phyloP scores from a whole-genome alignment of 768 basidiomycete species.

The Podaxis mareebaensis region DNA sequence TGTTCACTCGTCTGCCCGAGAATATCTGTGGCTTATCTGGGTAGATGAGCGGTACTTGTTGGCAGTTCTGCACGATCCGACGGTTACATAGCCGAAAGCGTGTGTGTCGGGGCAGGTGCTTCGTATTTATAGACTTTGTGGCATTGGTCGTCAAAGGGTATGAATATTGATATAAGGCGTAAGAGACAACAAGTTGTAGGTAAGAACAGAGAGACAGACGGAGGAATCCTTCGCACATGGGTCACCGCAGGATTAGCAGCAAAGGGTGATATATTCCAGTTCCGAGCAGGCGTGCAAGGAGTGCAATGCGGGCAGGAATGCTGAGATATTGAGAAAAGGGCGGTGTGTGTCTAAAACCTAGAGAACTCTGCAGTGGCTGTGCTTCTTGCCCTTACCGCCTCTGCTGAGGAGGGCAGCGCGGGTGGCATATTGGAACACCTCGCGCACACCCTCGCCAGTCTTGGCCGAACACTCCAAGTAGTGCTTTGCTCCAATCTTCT shows the following conservation, averaged over 20 bases:
- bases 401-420: slow-evolving; percentile 82
- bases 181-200: slow-evolving; percentile 15
- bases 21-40: background rate
- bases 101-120: background rate
- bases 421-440: slow-evolving; percentile 98
- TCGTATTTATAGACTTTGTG: slow-evolving; percentile 9
- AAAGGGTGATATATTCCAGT: slow-evolving; percentile 1
- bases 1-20: slow-evolving; percentile 21
- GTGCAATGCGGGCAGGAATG: background rate
- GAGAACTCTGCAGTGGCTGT: slow-evolving; percentile 31
- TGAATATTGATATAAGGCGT: slow-evolving; percentile 12
- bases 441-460: slow-evolving; percentile 94
- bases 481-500: slow-evolving; percentile 95
- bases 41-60: slow-evolving; percentile 81
- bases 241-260: slow-evolving; percentile 5
- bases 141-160: slow-evolving; percentile 17
- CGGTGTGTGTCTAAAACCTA: slow-evolving; percentile 17
- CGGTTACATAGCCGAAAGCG: slow-evolving; percentile 5
- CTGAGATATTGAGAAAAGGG: background rate
- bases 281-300: background rate
- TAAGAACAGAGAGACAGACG: slow-evolving; percentile 11
- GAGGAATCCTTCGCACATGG: slow-evolving; percentile 7
- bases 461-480: slow-evolving; percentile 98
- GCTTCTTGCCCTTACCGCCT: slow-evolving; percentile 44
- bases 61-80: slow-evolving; percentile 80